These are phyloP conservation scores for Cubamyces lactineus DNA, from an alignment of 768 basidiomycete genomes.

Conservation along the genomic window DNA sequence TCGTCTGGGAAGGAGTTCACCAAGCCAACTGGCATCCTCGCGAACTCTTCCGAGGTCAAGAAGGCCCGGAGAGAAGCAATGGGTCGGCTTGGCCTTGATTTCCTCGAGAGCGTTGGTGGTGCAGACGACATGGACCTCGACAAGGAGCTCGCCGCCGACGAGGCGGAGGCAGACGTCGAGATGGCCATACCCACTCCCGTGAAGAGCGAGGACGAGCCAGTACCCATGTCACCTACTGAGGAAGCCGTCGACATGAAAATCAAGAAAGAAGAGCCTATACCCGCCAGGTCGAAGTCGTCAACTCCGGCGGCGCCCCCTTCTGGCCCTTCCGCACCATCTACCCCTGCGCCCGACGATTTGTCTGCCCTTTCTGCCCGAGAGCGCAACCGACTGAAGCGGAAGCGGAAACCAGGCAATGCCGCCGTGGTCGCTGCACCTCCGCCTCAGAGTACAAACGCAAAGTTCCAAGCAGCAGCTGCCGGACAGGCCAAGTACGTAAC, in stretches of 20 bases:
- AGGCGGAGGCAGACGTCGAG: conserved; percentile 48
- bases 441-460: conserved; percentile 58
- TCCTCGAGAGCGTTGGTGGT: conserved; percentile 70
- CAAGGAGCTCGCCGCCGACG: conserved; percentile 74
- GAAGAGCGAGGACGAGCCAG: conserved; percentile 45
- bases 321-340: conserved; percentile 4
- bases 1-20: conserved; percentile 93
- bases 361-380: conserved; percentile 85
- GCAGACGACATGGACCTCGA: conserved; percentile 86
- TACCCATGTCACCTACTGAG: conserved; percentile 48
- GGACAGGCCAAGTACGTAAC: conserved; percentile 56
- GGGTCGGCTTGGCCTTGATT: conserved; percentile 84
- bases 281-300: conserved; percentile 47
- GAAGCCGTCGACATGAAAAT: conserved; percentile 39
- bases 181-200: conserved; percentile 21
- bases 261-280: conserved; percentile 37
- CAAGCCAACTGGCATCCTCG: conserved; percentile 71
- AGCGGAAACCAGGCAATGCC: conserved; percentile 84
- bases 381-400: conserved; percentile 91
- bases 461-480: conserved; percentile 60
- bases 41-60: conserved; percentile 78
- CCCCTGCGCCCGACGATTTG: conserved; percentile 56
- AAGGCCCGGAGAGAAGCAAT: conserved; percentile 89
- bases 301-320: conserved; percentile 43
- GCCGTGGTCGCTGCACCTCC: conserved; percentile 79